A percentile compares a stretch with the other conserved stretches of the same genome.
phyloP scores from a whole-genome alignment of 73 alveolate genomes.

The Paramecium bursaria region DNA sequence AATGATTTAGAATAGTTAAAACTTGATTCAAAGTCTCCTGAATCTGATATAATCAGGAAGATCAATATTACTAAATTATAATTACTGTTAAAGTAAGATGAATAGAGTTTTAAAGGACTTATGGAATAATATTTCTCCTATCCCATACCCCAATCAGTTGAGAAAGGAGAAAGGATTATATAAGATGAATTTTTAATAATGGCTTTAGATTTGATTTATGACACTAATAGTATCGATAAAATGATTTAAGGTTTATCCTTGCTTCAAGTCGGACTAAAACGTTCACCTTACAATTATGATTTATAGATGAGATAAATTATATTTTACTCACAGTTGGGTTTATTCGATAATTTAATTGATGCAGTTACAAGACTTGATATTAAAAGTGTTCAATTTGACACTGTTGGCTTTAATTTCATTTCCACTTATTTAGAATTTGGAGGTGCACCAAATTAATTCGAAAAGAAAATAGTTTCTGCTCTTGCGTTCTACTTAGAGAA shows the following conservation, averaged over 20 bases:
- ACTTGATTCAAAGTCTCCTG: neutral
- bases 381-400: constrained; percentile 47
- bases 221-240: neutral
- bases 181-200: constrained; percentile 57
- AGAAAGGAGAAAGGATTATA: constrained; percentile 46
- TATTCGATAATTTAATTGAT: constrained; percentile 17
- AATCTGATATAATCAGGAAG: neutral
- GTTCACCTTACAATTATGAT: constrained; percentile 50
- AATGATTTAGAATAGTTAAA: neutral
- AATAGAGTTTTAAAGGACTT: neutral
- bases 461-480: constrained; percentile 10
- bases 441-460: constrained; percentile 12
- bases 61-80: constrained; percentile 15
- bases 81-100: neutral
- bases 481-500: constrained; percentile 36
- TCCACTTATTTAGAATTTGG: constrained; percentile 16
- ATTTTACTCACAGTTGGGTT: constrained; percentile 11
- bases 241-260: neutral
- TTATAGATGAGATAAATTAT: constrained; percentile 3
- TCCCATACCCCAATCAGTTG: constrained; percentile 40
- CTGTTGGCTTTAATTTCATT: constrained; percentile 14
- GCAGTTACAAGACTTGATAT: constrained; percentile 27
- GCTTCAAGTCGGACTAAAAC: constrained; percentile 4
- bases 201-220: constrained; percentile 30
- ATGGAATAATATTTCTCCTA: neutral